phyloP scores from a whole-genome alignment of 352 stramenopile genomes.

The Nothophytophthora sp. region DNA sequence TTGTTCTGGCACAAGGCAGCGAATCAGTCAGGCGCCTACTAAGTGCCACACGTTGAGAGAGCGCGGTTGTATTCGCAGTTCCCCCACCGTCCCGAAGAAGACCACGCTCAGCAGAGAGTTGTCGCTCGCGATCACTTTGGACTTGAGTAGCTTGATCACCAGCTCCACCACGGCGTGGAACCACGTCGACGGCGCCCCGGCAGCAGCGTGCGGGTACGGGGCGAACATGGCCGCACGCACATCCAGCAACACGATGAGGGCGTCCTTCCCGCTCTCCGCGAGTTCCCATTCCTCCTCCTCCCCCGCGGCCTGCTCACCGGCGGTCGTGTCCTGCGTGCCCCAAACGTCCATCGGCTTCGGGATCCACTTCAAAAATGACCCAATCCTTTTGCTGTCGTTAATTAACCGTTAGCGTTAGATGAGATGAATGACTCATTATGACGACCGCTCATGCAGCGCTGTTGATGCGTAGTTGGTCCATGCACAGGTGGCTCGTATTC shows the following conservation, averaged over 20 bases:
- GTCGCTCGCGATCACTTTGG: conserved; percentile 79
- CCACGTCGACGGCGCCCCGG: conserved; percentile 43
- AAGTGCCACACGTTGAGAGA: too few species aligned
- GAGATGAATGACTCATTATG: not conserved
- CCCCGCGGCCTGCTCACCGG: conserved; percentile 6
- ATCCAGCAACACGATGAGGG: conserved; percentile 78
- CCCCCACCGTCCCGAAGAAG: conserved; percentile 74
- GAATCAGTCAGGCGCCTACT: not conserved
- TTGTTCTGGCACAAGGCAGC: conserved; percentile 41
- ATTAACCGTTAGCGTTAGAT: too few species aligned
- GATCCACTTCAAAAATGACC: conserved; percentile 1
- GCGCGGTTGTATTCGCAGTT: too few species aligned
- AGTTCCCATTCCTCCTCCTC: conserved; percentile 70
- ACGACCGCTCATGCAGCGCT: not conserved
- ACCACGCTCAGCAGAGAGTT: conserved; percentile 77
- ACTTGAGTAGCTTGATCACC: conserved; percentile 69
- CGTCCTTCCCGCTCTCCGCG: conserved; percentile 67
- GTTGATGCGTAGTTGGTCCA: not conserved
- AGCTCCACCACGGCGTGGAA: conserved; percentile 76
- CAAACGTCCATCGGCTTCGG: conserved; percentile 43
- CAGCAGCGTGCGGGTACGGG: conserved; percentile 28
- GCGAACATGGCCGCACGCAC: conserved; percentile 69
- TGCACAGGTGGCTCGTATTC: not conserved
- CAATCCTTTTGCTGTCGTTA: too few species aligned
- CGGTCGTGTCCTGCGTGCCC: conserved; percentile 23